A percentile compares a stretch with the other conserved stretches of the same genome.
Conservation (phyloP, 2,329 filamentous ascomycete genomes). For the Penicillium oxalicum region DNA sequence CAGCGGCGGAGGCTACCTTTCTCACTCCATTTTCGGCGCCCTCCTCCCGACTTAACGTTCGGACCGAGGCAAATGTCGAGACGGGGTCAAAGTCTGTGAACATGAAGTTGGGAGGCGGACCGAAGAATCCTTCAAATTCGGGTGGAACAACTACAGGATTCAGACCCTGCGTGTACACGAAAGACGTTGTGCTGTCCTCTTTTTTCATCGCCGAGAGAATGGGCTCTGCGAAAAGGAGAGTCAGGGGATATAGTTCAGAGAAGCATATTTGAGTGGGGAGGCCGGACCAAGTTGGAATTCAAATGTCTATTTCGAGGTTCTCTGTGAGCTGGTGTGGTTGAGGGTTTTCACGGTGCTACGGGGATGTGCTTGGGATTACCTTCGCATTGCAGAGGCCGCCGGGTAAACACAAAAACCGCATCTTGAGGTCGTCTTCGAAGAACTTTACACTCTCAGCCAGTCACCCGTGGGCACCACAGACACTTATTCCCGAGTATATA, state of each 20-base stretch:
- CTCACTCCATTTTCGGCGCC: conserved; percentile 14
- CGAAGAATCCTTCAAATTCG: conserved; percentile 17
- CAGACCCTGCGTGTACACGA: conserved; percentile 16
- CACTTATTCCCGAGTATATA: too few species aligned
- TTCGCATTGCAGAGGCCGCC: conserved; percentile 18
- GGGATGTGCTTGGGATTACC: conserved; percentile 5
- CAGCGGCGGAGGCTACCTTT: neutral
- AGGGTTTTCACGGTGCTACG: too few species aligned
- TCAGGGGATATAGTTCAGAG: neutral
- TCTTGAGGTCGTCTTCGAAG: neutral
- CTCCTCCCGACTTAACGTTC: neutral
- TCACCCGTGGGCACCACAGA: too few species aligned
- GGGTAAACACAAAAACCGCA: conserved; percentile 20
- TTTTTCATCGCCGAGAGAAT: conserved; percentile 10
- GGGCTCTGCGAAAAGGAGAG: neutral
- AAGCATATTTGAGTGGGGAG: too few species aligned
- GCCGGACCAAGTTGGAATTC: conserved; percentile 14
- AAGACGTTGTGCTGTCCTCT: conserved; percentile 10
- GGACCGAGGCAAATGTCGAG: neutral
- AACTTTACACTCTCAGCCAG: too few species aligned
- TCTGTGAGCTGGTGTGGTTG: too few species aligned
- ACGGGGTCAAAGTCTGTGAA: conserved; percentile 9
- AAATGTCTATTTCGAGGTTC: conserved; percentile 4
- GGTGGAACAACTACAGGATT: conserved; percentile 8
- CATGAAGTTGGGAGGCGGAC: conserved; percentile 18